phyloP scores from a whole-genome alignment of 768 basidiomycete species.

The Arthromyces matolae region DNA sequence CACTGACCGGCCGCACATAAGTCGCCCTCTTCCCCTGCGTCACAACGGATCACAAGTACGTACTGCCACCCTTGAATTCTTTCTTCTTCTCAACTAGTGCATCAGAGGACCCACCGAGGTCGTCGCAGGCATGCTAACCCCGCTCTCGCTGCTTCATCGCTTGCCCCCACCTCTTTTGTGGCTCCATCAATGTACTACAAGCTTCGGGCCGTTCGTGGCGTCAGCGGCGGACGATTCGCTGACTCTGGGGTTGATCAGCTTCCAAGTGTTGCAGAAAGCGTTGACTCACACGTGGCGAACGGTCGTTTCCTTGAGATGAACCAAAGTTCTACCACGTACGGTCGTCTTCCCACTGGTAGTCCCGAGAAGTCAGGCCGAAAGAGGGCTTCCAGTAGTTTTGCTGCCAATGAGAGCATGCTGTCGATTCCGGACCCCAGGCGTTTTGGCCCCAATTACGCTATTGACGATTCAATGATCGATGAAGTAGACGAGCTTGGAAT shows the following conservation, averaged over 20 bases:
- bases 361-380: conserved; percentile 52
- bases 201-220: conserved; percentile 55
- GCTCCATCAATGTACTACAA: conserved; percentile 81
- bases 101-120: conserved; percentile 24
- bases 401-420: conserved; percentile 29
- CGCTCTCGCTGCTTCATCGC: conserved; percentile 64
- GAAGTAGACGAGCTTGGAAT: conserved; percentile 38
- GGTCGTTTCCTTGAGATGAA: conserved; percentile 73
- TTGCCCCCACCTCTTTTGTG: conserved; percentile 73
- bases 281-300: conserved; percentile 60
- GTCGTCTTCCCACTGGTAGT: conserved; percentile 59
- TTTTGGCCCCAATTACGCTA: conserved; percentile 53
- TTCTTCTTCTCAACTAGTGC: not conserved
- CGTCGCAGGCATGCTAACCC: conserved; percentile 55
- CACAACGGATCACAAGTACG: conserved; percentile 29
- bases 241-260: conserved; percentile 38
- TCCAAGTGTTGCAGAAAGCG: conserved; percentile 52
- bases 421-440: conserved; percentile 51
- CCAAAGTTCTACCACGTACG: conserved; percentile 52
- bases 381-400: conserved; percentile 30
- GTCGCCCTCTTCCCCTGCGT: conserved; percentile 60
- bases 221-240: conserved; percentile 56
- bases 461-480: conserved; percentile 27
- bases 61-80: conserved; percentile 1
- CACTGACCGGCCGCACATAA: conserved; percentile 55